These are phyloP conservation scores for Russula virescens DNA, from an alignment of 768 basidiomycete species.

Conservation along the genomic window DNA sequence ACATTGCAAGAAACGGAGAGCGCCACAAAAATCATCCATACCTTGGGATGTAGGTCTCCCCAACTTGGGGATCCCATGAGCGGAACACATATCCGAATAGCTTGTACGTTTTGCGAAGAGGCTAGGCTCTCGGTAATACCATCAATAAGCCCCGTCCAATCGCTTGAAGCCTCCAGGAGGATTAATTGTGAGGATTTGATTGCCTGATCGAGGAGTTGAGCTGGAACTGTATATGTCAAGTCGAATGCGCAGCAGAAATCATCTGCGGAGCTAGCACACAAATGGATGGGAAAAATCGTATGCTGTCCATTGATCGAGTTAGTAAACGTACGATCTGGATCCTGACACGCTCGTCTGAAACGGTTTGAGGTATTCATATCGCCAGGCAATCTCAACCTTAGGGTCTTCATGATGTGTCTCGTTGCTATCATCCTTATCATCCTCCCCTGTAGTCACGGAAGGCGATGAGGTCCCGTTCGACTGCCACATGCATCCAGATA, in stretches of 20 bases:
- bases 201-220: constrained; percentile 34
- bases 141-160: constrained; percentile 6
- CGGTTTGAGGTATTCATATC: constrained; percentile 90
- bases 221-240: constrained; percentile 58
- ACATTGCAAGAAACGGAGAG: background rate
- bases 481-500: constrained; percentile 78
- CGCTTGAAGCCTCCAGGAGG: constrained; percentile 8
- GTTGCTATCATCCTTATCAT: constrained; percentile 34
- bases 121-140: constrained; percentile 16
- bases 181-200: constrained; percentile 15
- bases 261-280: constrained; percentile 41
- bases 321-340: constrained; percentile 41
- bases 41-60: constrained; percentile 57
- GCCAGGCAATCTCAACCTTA: constrained; percentile 93
- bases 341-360: constrained; percentile 78
- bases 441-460: constrained; percentile 32
- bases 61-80: constrained; percentile 43
- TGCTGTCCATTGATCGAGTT: constrained; percentile 2
- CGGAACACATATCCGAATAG: constrained; percentile 23
- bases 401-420: constrained; percentile 37
- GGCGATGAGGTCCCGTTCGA: constrained; percentile 31
- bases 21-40: constrained; percentile 32
- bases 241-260: constrained; percentile 71
- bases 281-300: constrained; percentile 13
- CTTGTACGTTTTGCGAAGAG: constrained; percentile 17